Evolutionary conservation across 352 stramenopile genomes (phyloP), one percentile per base, ranked within the genome.

Genomic region (Phytopythium delawarense): DNA sequence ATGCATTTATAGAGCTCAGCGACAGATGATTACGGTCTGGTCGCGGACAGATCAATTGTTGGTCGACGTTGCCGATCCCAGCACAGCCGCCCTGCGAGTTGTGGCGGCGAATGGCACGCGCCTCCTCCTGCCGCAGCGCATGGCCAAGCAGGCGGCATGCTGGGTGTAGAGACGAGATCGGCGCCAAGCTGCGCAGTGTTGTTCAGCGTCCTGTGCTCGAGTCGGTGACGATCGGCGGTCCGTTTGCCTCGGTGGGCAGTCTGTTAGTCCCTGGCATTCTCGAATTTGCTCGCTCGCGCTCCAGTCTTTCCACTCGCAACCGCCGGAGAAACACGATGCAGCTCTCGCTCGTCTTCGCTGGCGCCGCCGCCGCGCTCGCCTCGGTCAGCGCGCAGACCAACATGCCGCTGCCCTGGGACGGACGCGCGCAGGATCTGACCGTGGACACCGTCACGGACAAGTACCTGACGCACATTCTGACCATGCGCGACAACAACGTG

Each of bases 381-480:
- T 58, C 54, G 12, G 23, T 63, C 9, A 54, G 67, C 16, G 68
- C 66, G 16, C 54, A 60, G 54, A 60, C 54, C 52, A 62, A 76
- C 50, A 57, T 72, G 44, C 37, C 69, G 7, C 64, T 86, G 16
- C 79, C 79, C 7, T 88, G 75, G 74, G 75, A 84, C 59, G 79
- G 74, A 59, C 79, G 76, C 5, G 74, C 61, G 42, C 66, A 81
- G 53, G 69, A 84, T 63, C 54, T 88, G 34, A 86, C 79, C 20
- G 72, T 86, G 42, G 71, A 70, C 39, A 88, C 72, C 58, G 67
- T 88, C 34, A 67, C 63, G 51, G 70, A 72, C 64, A 85, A 87
- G 74, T 89, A 81, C 68, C 60, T 78, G 69, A 75, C 76, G 8
- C 75, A 84, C 67, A 89, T 89, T 52, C 52, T 89, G 32, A 85